Conservation (phyloP, 2,329 filamentous ascomycete species). For the Dactylellina parvicollis region DNA sequence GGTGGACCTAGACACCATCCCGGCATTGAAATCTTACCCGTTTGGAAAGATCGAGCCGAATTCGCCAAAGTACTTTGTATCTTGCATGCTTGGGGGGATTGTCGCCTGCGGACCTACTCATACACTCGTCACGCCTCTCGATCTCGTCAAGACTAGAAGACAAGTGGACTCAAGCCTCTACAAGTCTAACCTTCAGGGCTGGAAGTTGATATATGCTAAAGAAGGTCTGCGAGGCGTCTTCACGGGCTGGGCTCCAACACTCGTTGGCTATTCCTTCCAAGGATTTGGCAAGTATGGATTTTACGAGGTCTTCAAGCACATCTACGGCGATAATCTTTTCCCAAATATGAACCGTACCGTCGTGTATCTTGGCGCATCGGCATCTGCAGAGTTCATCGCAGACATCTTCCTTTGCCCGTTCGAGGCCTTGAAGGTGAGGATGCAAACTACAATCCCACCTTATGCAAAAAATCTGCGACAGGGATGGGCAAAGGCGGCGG, state of each 20-base stretch:
- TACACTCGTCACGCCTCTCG: slow-evolving; percentile 60
- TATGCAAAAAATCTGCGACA: slow-evolving; percentile 67
- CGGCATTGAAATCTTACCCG: slow-evolving; percentile 30
- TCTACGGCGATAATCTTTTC: slow-evolving; percentile 43
- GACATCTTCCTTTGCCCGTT: slow-evolving; percentile 85
- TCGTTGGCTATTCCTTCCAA: slow-evolving; percentile 65
- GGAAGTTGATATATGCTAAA: slow-evolving; percentile 76
- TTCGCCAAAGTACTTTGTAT: slow-evolving; percentile 81
- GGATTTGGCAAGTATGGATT: slow-evolving; percentile 52
- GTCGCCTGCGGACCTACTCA: slow-evolving; percentile 48
- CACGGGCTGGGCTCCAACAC: slow-evolving; percentile 87
- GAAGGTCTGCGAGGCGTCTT: slow-evolving; percentile 85
- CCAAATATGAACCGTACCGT: slow-evolving; percentile 72
- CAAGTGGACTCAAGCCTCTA: slow-evolving; percentile 88
- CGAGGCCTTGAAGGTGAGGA: slow-evolving; percentile 80
- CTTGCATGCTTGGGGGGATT: slow-evolving; percentile 79
- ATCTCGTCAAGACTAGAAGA: slow-evolving; percentile 88
- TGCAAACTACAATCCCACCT: slow-evolving; percentile 86
- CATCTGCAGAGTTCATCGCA: slow-evolving; percentile 80
- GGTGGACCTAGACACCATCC: slow-evolving; percentile 15
- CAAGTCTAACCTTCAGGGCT: slow-evolving; percentile 85
- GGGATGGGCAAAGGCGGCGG: slow-evolving; percentile 50
- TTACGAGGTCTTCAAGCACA: slow-evolving; percentile 54
- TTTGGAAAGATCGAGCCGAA: slow-evolving; percentile 76
- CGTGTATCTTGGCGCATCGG: slow-evolving; percentile 80